phyloP scores from a whole-genome alignment of 306 rosid species.

The Acmispon strigosus region DNA sequence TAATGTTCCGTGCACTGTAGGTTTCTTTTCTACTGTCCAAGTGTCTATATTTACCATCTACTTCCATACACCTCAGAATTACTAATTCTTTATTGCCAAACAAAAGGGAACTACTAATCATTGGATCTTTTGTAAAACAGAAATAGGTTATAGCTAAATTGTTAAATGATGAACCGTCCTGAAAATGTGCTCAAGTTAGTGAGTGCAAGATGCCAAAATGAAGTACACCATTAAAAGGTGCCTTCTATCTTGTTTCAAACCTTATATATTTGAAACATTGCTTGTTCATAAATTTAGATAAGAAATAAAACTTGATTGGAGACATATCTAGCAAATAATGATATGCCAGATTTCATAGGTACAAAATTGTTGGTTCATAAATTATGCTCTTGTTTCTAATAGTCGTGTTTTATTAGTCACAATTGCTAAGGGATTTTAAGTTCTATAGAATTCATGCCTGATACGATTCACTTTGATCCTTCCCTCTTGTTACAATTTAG shows the following conservation, averaged over 20 bases:
- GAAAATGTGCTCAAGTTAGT: conserved; percentile 4
- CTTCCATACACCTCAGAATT: not conserved
- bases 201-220: not conserved
- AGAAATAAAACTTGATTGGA: not conserved
- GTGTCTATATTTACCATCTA: not conserved
- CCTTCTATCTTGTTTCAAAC: too few relatives aligned
- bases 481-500: not conserved
- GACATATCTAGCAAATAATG: not conserved
- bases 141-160: not conserved
- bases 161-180: not conserved
- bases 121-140: not conserved
- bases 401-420: not conserved
- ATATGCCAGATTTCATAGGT: not conserved
- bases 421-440: not conserved
- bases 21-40: conserved; percentile 38
- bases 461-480: not conserved
- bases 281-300: not conserved
- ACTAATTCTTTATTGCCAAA: not conserved
- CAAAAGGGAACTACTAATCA: not conserved
- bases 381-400: not conserved
- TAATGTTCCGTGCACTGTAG: conserved; percentile 71
- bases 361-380: not conserved
- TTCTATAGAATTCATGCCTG: not conserved
- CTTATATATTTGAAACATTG: not conserved
- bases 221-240: not conserved